These are phyloP conservation scores for Pseudogymnoascus sp. DNA, from an alignment of 2,329 filamentous ascomycete species.

Conservation along the genomic window DNA sequence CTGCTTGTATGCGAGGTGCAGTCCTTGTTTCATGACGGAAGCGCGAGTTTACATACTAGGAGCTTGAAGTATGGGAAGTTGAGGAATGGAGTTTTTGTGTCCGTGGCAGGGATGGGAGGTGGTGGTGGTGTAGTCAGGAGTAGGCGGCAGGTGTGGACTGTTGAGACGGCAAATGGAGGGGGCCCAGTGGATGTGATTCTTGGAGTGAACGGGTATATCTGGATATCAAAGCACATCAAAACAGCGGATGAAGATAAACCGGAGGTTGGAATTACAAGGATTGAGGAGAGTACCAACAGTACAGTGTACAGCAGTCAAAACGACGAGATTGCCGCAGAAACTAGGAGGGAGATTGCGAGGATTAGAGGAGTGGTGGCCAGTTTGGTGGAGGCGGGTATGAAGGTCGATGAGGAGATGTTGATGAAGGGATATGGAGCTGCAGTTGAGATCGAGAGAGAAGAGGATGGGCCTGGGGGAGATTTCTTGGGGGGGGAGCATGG, in stretches of 20 bases:
- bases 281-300: constrained; percentile 79
- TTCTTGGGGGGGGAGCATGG: constrained; percentile 53
- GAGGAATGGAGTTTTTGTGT: constrained; percentile 82
- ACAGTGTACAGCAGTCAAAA: constrained; percentile 95
- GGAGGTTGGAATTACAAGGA: constrained; percentile 61
- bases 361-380: constrained; percentile 74
- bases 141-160: constrained; percentile 79
- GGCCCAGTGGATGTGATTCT: constrained; percentile 75
- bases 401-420: constrained; percentile 86
- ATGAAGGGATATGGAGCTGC: constrained; percentile 74
- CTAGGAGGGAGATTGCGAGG: constrained; percentile 80
- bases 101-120: constrained; percentile 71
- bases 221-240: constrained; percentile 79
- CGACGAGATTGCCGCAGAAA: constrained; percentile 67
- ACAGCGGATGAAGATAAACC: constrained; percentile 35
- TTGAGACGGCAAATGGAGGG: constrained; percentile 49
- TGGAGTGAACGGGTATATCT: constrained; percentile 95
- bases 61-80: constrained; percentile 91
- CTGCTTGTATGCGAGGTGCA: constrained; percentile 93
- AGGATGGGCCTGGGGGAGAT: constrained; percentile 46
- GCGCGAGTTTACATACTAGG: constrained; percentile 80
- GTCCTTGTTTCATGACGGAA: constrained; percentile 75
- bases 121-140: constrained; percentile 72
- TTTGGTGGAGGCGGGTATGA: constrained; percentile 70
- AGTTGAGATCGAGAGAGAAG: constrained; percentile 59